Conservation (phyloP, 1,284 basidiomycete genomes). For the Cryptococcus sp. region DNA sequence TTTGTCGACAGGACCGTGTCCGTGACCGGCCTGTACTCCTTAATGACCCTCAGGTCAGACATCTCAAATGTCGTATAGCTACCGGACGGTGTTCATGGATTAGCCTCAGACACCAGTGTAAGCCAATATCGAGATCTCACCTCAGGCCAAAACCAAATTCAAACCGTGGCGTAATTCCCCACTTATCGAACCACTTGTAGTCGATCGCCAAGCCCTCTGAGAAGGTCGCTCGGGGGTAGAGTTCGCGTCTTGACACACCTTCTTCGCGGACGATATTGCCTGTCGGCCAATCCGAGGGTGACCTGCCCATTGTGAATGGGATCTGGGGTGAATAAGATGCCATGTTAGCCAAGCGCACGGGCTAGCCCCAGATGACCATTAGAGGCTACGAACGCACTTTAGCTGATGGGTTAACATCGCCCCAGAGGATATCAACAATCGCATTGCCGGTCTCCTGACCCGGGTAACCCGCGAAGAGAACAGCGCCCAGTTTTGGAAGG, state of each 20-base stretch:
- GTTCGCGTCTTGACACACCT: not conserved
- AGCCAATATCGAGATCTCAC: not conserved
- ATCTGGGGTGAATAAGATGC: not conserved
- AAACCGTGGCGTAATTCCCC: conserved; percentile 47
- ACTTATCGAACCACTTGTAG: conserved; percentile 49
- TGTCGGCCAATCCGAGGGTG: conserved; percentile 16
- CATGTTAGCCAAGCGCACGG: not conserved
- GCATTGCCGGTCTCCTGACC: conserved; percentile 65
- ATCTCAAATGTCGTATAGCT: conserved; percentile 49
- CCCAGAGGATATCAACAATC: conserved; percentile 72
- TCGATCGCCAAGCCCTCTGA: conserved; percentile 47
- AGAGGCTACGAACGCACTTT: not conserved
- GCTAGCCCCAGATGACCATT: not conserved
- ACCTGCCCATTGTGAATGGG: not conserved
- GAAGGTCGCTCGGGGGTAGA: conserved; percentile 5
- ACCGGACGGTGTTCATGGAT: too few species aligned
- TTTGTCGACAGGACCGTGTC: conserved; percentile 51
- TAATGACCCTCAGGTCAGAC: conserved; percentile 29
- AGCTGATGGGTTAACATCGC: conserved; percentile 71
- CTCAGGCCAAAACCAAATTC: conserved; percentile 50
- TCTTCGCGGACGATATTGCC: not conserved
- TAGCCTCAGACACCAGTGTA: too few species aligned
- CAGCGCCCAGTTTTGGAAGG: conserved; percentile 57
- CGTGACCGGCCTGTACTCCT: conserved; percentile 17
- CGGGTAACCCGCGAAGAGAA: conserved; percentile 72